These are phyloP conservation scores for Microsporum audouinii DNA, from an alignment of 2,329 filamentous ascomycete genomes.

Conservation along the genomic window DNA sequence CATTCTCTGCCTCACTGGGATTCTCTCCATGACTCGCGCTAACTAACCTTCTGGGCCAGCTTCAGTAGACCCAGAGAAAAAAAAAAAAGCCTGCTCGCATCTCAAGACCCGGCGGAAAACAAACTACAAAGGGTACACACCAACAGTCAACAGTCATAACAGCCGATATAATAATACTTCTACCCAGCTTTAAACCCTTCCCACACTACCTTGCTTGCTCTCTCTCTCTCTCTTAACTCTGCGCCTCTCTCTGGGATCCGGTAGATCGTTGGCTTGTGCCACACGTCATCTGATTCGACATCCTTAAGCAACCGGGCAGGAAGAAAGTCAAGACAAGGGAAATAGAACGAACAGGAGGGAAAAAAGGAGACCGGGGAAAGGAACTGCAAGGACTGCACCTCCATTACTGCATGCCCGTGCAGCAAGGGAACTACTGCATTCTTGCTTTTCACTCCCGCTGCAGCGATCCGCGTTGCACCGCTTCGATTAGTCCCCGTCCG, in stretches of 20 bases:
- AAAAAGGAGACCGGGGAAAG: neutral
- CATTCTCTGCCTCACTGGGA: neutral
- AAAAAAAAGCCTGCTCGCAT: neutral
- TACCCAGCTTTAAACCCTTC: neutral
- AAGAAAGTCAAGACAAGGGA: neutral
- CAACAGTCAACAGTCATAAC: neutral
- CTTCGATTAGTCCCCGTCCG: neutral
- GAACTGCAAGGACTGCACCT: neutral
- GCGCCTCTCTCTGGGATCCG: neutral
- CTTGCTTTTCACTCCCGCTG: conserved; percentile 1
- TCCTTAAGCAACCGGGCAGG: neutral
- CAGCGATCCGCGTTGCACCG: conserved; percentile 2
- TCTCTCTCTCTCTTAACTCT: neutral
- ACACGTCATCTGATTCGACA: neutral
- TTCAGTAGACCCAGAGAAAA: neutral
- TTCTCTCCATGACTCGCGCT: neutral
- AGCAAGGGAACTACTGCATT: neutral
- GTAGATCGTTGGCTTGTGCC: neutral
- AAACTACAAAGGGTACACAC: neutral
- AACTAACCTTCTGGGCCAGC: neutral
- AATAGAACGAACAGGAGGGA: neutral
- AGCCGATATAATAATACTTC: too few relatives aligned
- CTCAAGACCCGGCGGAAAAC: neutral
- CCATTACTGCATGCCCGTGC: neutral
- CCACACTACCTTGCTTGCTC: neutral